A percentile compares a stretch with the other conserved stretches of the same genome.
Conservation (phyloP, 2,329 filamentous ascomycete species). For the Clonostachys solani region DNA sequence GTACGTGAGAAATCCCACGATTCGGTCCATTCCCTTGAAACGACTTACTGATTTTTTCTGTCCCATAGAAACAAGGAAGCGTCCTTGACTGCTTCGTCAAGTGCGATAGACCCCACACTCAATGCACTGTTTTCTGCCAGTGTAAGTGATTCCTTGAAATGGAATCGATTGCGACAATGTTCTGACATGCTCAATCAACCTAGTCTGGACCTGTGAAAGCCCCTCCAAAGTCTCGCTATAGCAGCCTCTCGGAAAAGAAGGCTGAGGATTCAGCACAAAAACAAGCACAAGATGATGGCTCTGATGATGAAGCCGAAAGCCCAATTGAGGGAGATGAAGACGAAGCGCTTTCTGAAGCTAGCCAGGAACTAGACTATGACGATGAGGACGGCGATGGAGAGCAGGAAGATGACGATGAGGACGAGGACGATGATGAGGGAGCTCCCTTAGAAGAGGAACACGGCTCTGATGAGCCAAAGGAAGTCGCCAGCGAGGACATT, state of each 20-base stretch:
- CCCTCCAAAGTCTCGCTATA: slow-evolving; percentile 39
- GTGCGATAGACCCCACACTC: slow-evolving; percentile 63
- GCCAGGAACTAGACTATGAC: slow-evolving; percentile 14
- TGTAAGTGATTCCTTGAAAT: slow-evolving; percentile 43
- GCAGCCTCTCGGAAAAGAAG: slow-evolving; percentile 26
- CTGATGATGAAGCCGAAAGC: slow-evolving; percentile 9
- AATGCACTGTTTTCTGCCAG: slow-evolving; percentile 68
- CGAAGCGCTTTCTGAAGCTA: slow-evolving; percentile 18
- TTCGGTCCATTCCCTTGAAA: too few species aligned
- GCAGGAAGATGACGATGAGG: slow-evolving; percentile 24
- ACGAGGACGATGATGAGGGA: slow-evolving; percentile 19
- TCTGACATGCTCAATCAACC: slow-evolving; percentile 1
- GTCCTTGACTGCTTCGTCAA: slow-evolving; percentile 36
- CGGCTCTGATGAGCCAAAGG: slow-evolving; percentile 9
- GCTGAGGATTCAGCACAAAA: slow-evolving; percentile 14
- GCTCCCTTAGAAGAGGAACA: slow-evolving; percentile 17
- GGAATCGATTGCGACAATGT: neutral
- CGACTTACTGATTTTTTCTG: slow-evolving; percentile 8
- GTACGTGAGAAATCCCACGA: too few species aligned
- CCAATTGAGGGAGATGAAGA: slow-evolving; percentile 19
- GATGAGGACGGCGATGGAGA: slow-evolving; percentile 17
- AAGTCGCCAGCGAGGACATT: slow-evolving; percentile 29
- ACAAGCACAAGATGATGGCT: slow-evolving; percentile 2
- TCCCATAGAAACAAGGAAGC: slow-evolving; percentile 24
- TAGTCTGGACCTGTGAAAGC: slow-evolving; percentile 48